Base-by-base conservation (phyloP, 2,329 filamentous ascomycete genomes). In the Coniochaeta ligniaria region DNA sequence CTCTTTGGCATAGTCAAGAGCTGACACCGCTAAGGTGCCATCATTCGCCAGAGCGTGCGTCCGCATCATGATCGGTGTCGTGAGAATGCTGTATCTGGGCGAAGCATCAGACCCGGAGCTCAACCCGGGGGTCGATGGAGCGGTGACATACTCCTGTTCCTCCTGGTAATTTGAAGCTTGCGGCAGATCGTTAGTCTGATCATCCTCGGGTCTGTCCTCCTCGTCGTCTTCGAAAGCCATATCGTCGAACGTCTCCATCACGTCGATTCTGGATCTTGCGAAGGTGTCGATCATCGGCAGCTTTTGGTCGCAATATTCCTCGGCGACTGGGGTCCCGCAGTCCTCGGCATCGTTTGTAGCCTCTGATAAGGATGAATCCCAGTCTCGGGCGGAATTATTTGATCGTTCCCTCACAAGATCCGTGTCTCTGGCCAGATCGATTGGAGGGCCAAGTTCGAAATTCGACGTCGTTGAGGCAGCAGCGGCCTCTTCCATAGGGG, bases 71-170 rank as follows among this genome's bases (percentile, higher is more conserved):
- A 11, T 52, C 16, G 71, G 71, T 17, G 71, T 72, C 17, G 65
- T 64, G 20, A 70, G 57, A 22, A 71, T 20, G 62, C 70, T 73
- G 50, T 67, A 62, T n/a, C 67, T 63, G 36, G 69, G 70, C 4
- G 72, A 72, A 1, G 68, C 65, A 9, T 65, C 66, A 4, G 61
- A 64, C 24, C 70, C 70, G n/a, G 62, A 65, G 61, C 69, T 73
- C 24, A 73, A 62, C 1, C 63, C 70, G 17, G 72, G 72, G 16
- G 71, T 71, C 3, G 71, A 71, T 3, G 71, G 71, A 20, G 66
- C 64, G 1, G 68, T 69, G 7, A 12, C 9, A 8, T 17, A 12
- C 47, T 26, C 47, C 14, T 52, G 22, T 17, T 31, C 14, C 14
- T 52, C 47, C 4, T 26, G 5, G 22, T 26, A 24, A 3, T 2